Percentiles rank a stretch among this genome's conserved stretches.
phyloP scores from a whole-genome alignment of 2,329 filamentous ascomycete species.

The Podosphaera aphanis region DNA sequence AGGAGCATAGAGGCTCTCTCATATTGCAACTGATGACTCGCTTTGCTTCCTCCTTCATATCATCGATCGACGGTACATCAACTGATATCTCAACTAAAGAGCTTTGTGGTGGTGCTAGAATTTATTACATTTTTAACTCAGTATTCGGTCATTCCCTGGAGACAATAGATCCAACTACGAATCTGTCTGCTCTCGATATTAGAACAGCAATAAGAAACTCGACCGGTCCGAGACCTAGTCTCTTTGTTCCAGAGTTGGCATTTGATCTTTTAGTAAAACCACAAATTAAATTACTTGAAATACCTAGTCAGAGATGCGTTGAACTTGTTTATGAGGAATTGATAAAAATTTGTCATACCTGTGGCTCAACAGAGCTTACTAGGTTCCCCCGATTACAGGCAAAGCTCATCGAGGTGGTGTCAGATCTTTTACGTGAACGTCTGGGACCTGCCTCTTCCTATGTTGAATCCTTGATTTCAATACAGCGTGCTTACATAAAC shows the following conservation, averaged over 20 bases:
- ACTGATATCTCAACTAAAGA: constrained; percentile 95
- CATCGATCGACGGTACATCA: constrained; percentile 93
- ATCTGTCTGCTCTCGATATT: constrained; percentile 84
- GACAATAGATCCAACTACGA: constrained; percentile 85
- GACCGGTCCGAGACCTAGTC: constrained; percentile 77
- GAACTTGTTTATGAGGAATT: constrained; percentile 96
- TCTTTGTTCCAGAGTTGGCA: constrained; percentile 92
- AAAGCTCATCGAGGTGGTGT: constrained; percentile 95
- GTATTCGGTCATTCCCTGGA: constrained; percentile 81
- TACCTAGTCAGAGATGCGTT: constrained; percentile 86
- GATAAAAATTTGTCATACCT: constrained; percentile 98
- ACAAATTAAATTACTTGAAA: constrained; percentile 89
- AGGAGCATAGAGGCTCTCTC: constrained; percentile 83
- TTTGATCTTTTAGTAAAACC: constrained; percentile 96
- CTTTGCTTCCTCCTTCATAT: constrained; percentile 92
- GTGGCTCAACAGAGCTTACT: constrained; percentile 79
- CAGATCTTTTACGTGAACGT: constrained; percentile 77
- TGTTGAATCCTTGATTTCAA: constrained; percentile 89
- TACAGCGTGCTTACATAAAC: constrained; percentile 96
- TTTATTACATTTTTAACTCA: constrained; percentile 17
- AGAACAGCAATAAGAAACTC: constrained; percentile 95
- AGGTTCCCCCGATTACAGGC: constrained; percentile 82
- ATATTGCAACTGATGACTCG: constrained; percentile 96
- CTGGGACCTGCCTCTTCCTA: constrained; percentile 75
- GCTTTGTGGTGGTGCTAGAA: constrained; percentile 16